Conservation (phyloP, 805 yeast genomes). For the Candida tammaniensis region DNA sequence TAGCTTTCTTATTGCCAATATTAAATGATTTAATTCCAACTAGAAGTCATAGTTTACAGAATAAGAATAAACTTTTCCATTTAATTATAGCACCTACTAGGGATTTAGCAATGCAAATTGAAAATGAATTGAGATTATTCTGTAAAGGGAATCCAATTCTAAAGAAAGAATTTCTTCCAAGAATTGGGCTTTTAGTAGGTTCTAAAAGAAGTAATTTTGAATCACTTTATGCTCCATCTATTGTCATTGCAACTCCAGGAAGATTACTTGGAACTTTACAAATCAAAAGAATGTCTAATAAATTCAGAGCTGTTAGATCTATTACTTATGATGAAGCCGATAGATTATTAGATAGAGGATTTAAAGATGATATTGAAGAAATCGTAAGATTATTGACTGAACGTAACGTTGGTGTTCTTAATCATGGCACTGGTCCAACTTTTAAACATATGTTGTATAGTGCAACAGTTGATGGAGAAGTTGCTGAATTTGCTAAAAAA, state of each 20-base stretch:
- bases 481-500: conserved; percentile 59
- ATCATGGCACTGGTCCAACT: conserved; percentile 22
- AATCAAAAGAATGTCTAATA: conserved; percentile 40
- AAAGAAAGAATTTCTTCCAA: conserved; percentile 19
- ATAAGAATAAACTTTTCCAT: conserved; percentile 31
- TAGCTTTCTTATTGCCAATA: conserved; percentile 82
- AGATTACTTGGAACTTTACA: conserved; percentile 63
- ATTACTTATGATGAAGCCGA: conserved; percentile 91
- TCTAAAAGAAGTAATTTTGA: conserved; percentile 46
- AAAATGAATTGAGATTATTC: conserved; percentile 53
- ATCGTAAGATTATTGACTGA: conserved; percentile 51
- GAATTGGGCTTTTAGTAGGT: conserved; percentile 62
- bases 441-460: conserved; percentile 77
- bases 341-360: conserved; percentile 77
- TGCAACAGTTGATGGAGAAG: conserved; percentile 78
- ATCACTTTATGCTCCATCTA: conserved; percentile 43
- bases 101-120: conserved; percentile 83
- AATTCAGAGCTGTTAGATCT: conserved; percentile 55
- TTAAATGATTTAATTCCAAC: conserved; percentile 24
- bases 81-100: conserved; percentile 86
- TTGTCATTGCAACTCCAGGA: conserved; percentile 89
- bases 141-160: conserved; percentile 18
- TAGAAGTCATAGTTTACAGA: conserved; percentile 39
- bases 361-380: conserved; percentile 59
- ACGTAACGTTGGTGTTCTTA: conserved; percentile 14